Percentiles rank a stretch among this genome's conserved stretches.
Conservation (phyloP, 2,329 filamentous ascomycete species). For the Cytospora schulzeri region DNA sequence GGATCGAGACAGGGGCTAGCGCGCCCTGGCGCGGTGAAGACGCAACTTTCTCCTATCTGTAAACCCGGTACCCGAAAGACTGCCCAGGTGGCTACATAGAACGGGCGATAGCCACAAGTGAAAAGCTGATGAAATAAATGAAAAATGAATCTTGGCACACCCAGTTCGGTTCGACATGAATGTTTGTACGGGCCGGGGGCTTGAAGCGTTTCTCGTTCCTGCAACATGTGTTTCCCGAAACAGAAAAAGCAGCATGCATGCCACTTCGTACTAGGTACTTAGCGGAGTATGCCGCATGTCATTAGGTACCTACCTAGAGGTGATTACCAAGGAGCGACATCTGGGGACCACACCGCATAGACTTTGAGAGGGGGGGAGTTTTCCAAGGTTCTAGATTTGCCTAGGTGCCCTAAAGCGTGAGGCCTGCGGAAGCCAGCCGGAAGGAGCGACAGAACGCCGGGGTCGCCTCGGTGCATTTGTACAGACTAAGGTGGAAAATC, state of each 20-base stretch:
- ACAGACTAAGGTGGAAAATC: background rate
- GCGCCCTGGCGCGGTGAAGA: slow-evolving; percentile 5
- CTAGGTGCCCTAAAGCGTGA: background rate
- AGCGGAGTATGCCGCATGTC: background rate
- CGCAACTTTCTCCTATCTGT: background rate
- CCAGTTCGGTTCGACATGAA: background rate
- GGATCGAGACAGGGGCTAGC: slow-evolving; percentile 23
- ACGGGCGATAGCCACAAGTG: background rate
- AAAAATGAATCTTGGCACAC: background rate
- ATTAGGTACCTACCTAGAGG: background rate
- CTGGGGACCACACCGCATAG: background rate
- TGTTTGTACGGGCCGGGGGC: too few relatives aligned
- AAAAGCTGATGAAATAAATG: background rate
- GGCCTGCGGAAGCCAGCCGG: background rate
- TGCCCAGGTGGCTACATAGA: too few relatives aligned
- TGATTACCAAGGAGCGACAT: background rate
- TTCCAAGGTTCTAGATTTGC: background rate
- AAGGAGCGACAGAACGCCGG: background rate
- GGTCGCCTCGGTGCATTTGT: background rate
- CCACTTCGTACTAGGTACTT: background rate
- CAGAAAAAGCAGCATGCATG: background rate
- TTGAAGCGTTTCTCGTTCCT: background rate
- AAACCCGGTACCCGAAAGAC: too few relatives aligned
- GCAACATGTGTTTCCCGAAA: background rate
- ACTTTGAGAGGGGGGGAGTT: background rate